These are phyloP conservation scores for Nicotiana benthamiana DNA, from an alignment of 257 asterid genomes.

Conservation along the genomic window DNA sequence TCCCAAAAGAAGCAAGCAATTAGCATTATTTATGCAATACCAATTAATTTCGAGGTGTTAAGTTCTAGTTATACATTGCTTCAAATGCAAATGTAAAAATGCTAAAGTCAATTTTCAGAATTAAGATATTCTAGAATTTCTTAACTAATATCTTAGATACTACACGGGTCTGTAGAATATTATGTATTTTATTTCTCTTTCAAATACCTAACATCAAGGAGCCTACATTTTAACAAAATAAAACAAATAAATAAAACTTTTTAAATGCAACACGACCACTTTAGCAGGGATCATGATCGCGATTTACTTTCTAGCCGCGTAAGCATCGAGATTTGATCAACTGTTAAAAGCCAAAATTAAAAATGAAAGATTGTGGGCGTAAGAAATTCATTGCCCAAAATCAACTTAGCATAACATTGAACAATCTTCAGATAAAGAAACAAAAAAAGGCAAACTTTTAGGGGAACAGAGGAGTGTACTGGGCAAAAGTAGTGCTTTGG, in stretches of 20 bases:
- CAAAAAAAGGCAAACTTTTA: not conserved
- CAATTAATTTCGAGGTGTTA: not conserved
- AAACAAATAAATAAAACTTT: not conserved
- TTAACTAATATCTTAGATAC: not conserved
- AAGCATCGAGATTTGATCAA: not conserved
- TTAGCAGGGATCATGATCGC: not conserved
- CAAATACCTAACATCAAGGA: no score
- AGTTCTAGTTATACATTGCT: not conserved
- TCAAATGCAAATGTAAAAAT: not conserved
- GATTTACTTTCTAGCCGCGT: not conserved
- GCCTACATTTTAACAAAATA: not conserved
- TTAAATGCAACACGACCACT: no score
- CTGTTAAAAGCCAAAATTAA: not conserved
- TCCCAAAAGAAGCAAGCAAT: not conserved
- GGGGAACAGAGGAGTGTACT: conserved; percentile 28
- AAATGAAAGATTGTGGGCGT: not conserved
- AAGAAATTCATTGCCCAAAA: not conserved
- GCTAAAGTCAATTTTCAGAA: not conserved
- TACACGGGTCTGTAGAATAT: no score
- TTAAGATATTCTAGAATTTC: not conserved
- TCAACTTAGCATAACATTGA: not conserved
- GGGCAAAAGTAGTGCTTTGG: conserved; percentile 57
- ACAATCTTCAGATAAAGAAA: not conserved
- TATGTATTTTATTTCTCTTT: no score
- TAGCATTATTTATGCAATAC: not conserved